A percentile compares a stretch with the other conserved stretches of the same genome.
phyloP scores from a whole-genome alignment of 257 asterid genomes.

The Capsicum baccatum region DNA sequence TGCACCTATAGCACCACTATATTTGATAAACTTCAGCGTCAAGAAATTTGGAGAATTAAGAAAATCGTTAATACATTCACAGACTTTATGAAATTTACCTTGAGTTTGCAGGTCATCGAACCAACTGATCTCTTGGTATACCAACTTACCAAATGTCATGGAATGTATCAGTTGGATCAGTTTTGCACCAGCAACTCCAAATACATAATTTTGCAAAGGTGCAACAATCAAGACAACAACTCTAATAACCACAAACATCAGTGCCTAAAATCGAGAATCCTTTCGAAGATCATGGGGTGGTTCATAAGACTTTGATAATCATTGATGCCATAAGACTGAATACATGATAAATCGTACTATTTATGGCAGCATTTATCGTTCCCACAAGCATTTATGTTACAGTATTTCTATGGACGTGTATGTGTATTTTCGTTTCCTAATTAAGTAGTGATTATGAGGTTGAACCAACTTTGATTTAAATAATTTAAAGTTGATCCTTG shows the following conservation, averaged over 20 bases:
- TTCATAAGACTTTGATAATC: constrained; percentile 30
- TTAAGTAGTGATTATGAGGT: neutral
- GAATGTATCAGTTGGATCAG: constrained; percentile 46
- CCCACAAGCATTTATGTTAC: constrained; percentile 36
- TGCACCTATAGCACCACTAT: constrained; percentile 63
- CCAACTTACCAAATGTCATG: constrained; percentile 43
- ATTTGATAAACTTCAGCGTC: neutral
- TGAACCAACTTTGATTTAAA: neutral
- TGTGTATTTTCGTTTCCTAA: neutral
- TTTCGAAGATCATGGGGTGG: constrained; percentile 35
- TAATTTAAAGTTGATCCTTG: neutral
- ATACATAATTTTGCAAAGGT: constrained; percentile 48
- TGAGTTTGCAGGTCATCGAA: constrained; percentile 54
- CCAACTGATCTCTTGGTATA: constrained; percentile 54
- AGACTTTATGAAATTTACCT: constrained; percentile 16
- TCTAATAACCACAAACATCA: constrained; percentile 49
- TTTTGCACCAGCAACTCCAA: constrained; percentile 54
- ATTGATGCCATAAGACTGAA: constrained; percentile 38
- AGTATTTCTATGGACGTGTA: neutral
- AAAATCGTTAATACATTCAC: neutral
- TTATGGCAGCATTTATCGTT: constrained; percentile 40
- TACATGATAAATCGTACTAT: constrained; percentile 44
- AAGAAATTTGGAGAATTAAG: neutral
- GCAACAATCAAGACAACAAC: constrained; percentile 36
- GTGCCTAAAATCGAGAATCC: constrained; percentile 53